Conservation (phyloP, 2,329 filamentous ascomycete genomes). For the Alternaria solani region DNA sequence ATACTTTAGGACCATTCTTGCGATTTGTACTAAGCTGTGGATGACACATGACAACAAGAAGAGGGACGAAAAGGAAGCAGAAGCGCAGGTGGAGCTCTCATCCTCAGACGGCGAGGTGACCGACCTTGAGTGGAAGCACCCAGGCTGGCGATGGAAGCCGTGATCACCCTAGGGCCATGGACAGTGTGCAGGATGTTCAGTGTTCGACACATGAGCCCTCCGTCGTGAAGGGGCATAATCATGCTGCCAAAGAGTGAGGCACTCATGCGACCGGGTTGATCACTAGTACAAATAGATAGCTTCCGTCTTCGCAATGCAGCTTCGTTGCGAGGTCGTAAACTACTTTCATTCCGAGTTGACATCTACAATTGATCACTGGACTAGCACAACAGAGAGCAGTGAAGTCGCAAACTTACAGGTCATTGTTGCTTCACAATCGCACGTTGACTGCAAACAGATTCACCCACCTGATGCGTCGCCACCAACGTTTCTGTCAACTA, state of each 20-base stretch:
- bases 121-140: conserved; percentile 70
- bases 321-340: not conserved
- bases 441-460: conserved; percentile 5
- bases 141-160: conserved; percentile 65
- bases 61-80: conserved; percentile 62
- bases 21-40: conserved; percentile 58
- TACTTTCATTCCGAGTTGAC: not conserved
- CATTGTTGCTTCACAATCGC: conserved; percentile 1
- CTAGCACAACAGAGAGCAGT: not conserved
- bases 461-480: not conserved
- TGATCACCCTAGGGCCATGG: not conserved
- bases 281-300: not conserved
- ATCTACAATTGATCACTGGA: not conserved
- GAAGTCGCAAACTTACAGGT: conserved; percentile 6
- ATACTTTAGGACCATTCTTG: conserved; percentile 2
- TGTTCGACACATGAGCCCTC: not conserved
- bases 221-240: not conserved
- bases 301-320: not conserved
- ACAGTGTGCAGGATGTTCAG: not conserved
- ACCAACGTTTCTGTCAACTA: not conserved
- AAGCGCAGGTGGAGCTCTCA: conserved; percentile 56
- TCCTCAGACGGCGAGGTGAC: conserved; percentile 64
- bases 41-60: conserved; percentile 68
- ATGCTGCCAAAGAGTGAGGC: not conserved
- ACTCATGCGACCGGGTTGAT: not conserved